Percentiles rank a stretch among this genome's conserved stretches.
Evolutionary conservation across 352 stramenopile species (phyloP).

Genomic region (Phytophthora rubi): DNA sequence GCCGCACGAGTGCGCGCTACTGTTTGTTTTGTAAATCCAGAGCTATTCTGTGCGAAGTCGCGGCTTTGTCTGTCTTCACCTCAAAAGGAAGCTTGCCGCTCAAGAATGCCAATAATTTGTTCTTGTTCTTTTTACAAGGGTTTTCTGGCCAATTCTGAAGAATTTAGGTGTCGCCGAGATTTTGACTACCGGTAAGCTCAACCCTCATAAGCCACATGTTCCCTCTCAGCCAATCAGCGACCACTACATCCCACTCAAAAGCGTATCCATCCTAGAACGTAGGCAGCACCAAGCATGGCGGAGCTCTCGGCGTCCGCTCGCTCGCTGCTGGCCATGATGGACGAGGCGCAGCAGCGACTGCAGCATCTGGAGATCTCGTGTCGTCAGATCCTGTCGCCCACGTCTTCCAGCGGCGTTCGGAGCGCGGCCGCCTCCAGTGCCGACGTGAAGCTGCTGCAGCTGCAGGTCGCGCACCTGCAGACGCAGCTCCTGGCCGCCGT

Average conservation of each 20-base stretch:
- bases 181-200: too few relatives aligned
- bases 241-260: constrained; percentile 1
- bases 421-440: constrained; percentile 9
- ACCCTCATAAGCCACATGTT: background rate
- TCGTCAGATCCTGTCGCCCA: constrained; percentile 36
- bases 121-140: too few relatives aligned
- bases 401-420: background rate
- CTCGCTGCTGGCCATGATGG: constrained; percentile 66
- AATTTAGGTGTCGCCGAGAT: too few relatives aligned
- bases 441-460: constrained; percentile 42
- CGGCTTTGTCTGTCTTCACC: too few relatives aligned
- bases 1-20: too few relatives aligned
- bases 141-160: too few relatives aligned
- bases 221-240: constrained; percentile 8
- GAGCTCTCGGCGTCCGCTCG: constrained; percentile 12
- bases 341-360: constrained; percentile 49
- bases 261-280: constrained; percentile 12
- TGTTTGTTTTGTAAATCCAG: too few relatives aligned
- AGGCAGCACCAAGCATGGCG: constrained; percentile 2
- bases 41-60: too few relatives aligned
- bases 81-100: too few relatives aligned
- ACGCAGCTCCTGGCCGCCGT: constrained; percentile 52
- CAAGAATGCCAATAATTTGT: too few relatives aligned
- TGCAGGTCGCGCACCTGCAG: constrained; percentile 60
- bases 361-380: constrained; percentile 65